Evolutionary conservation across 768 basidiomycete species (phyloP).

Genomic region (Phanerochaete sordida): DNA sequence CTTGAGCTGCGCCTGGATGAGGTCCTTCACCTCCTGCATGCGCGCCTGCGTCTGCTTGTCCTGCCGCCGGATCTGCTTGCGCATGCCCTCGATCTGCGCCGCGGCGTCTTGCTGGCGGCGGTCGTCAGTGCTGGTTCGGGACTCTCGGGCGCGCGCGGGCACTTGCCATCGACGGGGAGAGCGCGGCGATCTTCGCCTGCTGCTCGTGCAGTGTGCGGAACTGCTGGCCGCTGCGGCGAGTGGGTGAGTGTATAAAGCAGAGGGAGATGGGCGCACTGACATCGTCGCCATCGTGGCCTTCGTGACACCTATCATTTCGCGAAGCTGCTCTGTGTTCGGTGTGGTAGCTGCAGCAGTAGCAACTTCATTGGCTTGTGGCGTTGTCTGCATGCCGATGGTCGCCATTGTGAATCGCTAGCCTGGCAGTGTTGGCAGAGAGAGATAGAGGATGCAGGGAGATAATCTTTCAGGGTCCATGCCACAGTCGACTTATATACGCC

Average conservation of each 20-base stretch:
- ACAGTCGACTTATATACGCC: neutral
- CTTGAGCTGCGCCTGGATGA: constrained; percentile 25
- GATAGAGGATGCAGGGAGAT: too few relatives aligned
- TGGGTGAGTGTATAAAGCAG: neutral
- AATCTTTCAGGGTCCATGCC: neutral
- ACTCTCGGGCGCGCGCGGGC: neutral
- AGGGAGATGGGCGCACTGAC: constrained; percentile 9
- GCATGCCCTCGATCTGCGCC: constrained; percentile 19
- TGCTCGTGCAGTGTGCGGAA: constrained; percentile 31
- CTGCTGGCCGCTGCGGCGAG: constrained; percentile 26
- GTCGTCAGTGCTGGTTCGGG: neutral
- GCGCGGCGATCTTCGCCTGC: constrained; percentile 23
- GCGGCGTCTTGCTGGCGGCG: constrained; percentile 16
- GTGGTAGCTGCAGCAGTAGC: neutral
- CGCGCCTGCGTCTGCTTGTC: constrained; percentile 19
- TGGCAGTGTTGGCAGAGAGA: too few relatives aligned
- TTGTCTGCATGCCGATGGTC: neutral
- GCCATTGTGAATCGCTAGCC: constrained; percentile 1
- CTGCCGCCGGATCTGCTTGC: constrained; percentile 20
- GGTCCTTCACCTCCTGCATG: constrained; percentile 26
- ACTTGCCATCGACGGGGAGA: constrained; percentile 30
- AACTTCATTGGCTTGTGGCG: neutral
- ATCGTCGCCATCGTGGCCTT: constrained; percentile 11
- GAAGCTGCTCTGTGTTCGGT: constrained; percentile 4
- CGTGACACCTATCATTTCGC: constrained; percentile 16